A percentile compares a stretch with the other conserved stretches of the same genome.
Conservation (phyloP, 148 eudicot species). For the Pharnaceum exiguum region DNA sequence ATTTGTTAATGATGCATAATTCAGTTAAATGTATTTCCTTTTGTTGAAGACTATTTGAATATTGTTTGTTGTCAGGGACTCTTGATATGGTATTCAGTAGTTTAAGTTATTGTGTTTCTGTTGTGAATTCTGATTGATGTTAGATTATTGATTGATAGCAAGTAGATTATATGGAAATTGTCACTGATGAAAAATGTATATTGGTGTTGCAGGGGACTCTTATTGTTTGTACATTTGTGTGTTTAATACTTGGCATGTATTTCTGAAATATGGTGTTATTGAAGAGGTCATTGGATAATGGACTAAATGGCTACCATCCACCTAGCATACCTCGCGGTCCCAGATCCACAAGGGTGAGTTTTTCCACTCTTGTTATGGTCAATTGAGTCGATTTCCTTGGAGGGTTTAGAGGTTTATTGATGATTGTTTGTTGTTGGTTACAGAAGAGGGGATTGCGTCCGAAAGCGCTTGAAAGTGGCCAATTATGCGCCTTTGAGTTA, state of each 20-base stretch:
- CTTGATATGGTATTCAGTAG: constrained; percentile 4
- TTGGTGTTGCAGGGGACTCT: constrained; percentile 12
- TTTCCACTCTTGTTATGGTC: not conserved
- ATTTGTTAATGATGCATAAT: no score
- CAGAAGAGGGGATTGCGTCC: constrained; percentile 53
- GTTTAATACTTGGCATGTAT: constrained; percentile 39
- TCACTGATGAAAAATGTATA: not conserved
- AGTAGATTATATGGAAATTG: not conserved
- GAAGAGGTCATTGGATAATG: constrained; percentile 59
- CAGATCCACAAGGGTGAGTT: constrained; percentile 80
- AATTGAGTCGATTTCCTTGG: not conserved
- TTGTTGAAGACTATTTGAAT: no score
- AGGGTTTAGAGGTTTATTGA: not conserved
- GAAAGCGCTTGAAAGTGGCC: constrained; percentile 33
- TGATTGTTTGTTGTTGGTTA: constrained; percentile 11
- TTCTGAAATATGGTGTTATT: constrained; percentile 66
- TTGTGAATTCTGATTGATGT: not conserved
- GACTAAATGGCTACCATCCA: constrained; percentile 46
- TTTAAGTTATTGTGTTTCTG: no score
- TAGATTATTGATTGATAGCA: not conserved
- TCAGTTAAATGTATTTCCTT: no score
- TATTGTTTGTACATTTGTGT: constrained; percentile 10
- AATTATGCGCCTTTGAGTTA: constrained; percentile 83
- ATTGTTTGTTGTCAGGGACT: not conserved
- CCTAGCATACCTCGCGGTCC: constrained; percentile 81